Evolutionary conservation across 1,284 basidiomycete genomes (phyloP), one percentile per base, ranked within the genome.

Genomic region (Acaromyces ingoldii): DNA sequence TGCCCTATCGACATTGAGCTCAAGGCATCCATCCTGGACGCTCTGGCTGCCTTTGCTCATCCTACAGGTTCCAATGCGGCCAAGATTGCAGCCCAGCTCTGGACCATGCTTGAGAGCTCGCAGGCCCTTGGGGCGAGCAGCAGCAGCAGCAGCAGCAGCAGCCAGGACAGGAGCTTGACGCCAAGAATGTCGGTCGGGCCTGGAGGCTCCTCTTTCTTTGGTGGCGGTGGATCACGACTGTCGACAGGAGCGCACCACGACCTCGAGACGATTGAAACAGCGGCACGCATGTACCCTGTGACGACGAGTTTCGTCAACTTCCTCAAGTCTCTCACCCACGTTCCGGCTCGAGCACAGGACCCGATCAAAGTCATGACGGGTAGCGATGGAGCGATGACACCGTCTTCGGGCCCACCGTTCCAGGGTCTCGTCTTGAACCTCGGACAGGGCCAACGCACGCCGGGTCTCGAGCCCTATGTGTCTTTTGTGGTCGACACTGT

Each of bases 401-500:
- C 25, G 17, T 19, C 41, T 25, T 19, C 54, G 1, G 4, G 30
- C 21, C 13, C 17, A n/a, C 21, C 38, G 21, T 58, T 57, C 50
- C 57, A 63, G 39, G 46, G 55, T 33, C 54, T 55, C 33, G 58
- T 28, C 13, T 17, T 49, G 11, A 37, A 25, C 34, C 39, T 49
- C 30, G 48, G 48, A 7, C 48, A 49, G 25, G 48, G 37, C 24
- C 48, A 49, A 19, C 48, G 48, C 22, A 25, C 21, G 15, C 48
- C 48, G 17, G 52, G 52, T 30, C 44, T 91, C 1, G 85, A 86
- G 39, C 89, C 84, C 1, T 96, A 86, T 70, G 81, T 87, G 10
- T 79, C 82, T 22, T 97, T 93, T 71, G 86, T 95, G 49, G 79
- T 96, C 57, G 90, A 97, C 69, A 87, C 87, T 34, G 88, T 97